Evolutionary conservation across 495 filamentous ascomycete genomes (phyloP), one percentile per base, ranked within the genome.

Genomic region (Lasiosphaeriaceae sp.): DNA sequence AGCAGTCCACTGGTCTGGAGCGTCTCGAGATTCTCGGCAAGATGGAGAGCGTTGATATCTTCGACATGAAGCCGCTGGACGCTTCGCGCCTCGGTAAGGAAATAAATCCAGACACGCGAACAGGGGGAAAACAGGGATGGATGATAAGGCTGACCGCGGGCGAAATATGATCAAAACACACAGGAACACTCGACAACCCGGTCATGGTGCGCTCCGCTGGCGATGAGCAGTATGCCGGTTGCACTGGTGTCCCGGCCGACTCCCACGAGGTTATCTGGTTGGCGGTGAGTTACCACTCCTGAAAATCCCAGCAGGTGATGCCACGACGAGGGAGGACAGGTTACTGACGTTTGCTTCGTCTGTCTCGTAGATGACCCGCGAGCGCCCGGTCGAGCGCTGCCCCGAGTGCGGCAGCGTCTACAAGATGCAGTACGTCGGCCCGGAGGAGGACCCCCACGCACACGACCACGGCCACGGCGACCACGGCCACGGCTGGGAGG

Each of bases 11-110:
- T 61, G 94, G 94, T 84, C 81, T 99, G 50, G 94, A 99, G 81
- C 93, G 94, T 77, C 84, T 99, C 66, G 94, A 99, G 75, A 92
- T 99, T 66, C 79, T 97, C 75, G 94, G 94, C 74, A 99, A 99
- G 84, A 96, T 97, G 87, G 89, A 97, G 80, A 90, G 94, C 63
- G 80, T 99, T 60, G 94, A 99, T 73, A 80, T 97, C 69, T 99
- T 97, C 77, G 95, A 99, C 75, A 96, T 96, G 92, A 87, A 85
- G 75, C 95, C 94, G 45, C 81, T 99, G 60, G 92, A 96, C 78
- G 83, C 94, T 35, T 92, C 88, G 62, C 84, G 67, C 50, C 37
- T 44, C 37, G 94, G 58, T 85, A 83, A 79, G 91, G 16, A 22
- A 47, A 47, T 9, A 14, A 8, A 3, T n/a, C 19, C 31, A 4